A percentile compares a stretch with the other conserved stretches of the same genome.
phyloP scores from a whole-genome alignment of 352 stramenopile genomes.

The Phytophthora multivora region DNA sequence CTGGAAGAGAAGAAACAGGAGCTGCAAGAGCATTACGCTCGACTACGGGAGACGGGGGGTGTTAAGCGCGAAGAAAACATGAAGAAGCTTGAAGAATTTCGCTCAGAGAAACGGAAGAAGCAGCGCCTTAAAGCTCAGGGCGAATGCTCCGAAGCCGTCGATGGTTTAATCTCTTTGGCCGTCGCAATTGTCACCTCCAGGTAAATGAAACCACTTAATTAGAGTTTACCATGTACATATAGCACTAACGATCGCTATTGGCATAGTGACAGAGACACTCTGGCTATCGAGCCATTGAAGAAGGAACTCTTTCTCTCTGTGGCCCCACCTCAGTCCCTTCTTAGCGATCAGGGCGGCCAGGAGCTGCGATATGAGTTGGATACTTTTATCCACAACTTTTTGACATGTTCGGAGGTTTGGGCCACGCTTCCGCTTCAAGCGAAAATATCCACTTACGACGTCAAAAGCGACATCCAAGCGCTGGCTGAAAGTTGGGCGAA shows the following conservation, averaged over 20 bases:
- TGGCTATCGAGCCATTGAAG: conserved; percentile 34
- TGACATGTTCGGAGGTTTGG: conserved; percentile 34
- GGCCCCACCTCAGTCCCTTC: background rate
- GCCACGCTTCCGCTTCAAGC: conserved; percentile 26
- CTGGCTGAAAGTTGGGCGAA: conserved; percentile 13
- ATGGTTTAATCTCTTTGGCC: conserved; percentile 39
- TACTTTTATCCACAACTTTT: conserved; percentile 30
- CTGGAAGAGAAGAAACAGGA: conserved; percentile 44
- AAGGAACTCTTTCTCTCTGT: conserved; percentile 24
- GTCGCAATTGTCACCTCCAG: conserved; percentile 24
- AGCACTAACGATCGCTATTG: background rate
- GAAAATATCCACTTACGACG: conserved; percentile 11
- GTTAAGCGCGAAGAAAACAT: conserved; percentile 42
- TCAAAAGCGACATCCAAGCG: conserved; percentile 20
- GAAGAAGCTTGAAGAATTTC: conserved; percentile 39
- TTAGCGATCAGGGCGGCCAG: conserved; percentile 5
- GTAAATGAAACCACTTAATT: conserved; percentile 8
- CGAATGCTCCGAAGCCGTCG: conserved; percentile 36
- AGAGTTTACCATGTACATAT: background rate
- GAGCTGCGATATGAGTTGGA: conserved; percentile 34
- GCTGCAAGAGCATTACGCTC: conserved; percentile 56
- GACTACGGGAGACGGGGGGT: conserved; percentile 39
- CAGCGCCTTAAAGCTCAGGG: conserved; percentile 19
- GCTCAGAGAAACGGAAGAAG: conserved; percentile 29
- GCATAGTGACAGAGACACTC: conserved; percentile 9